A percentile compares a stretch with the other conserved stretches of the same genome.
phyloP scores from a whole-genome alignment of 108 stramenopile species.

The Parmales sp. region DNA sequence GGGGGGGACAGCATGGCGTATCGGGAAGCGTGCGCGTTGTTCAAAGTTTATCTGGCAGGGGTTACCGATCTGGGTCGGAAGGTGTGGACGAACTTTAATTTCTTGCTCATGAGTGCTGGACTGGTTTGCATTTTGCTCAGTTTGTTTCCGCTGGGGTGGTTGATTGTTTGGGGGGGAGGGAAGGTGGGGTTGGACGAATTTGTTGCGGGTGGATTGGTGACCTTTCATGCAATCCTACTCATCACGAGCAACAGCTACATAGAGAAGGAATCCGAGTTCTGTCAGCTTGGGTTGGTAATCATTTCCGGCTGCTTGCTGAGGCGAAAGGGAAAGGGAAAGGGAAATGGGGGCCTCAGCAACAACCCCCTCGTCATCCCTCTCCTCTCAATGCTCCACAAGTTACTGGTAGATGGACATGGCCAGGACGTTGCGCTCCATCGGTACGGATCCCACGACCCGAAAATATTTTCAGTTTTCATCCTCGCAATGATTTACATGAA shows the following conservation, averaged over 20 bases:
- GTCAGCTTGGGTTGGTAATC: too few species aligned
- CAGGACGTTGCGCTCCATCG: neutral
- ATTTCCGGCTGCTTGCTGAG: too few species aligned
- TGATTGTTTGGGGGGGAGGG: too few species aligned
- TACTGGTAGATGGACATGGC: neutral
- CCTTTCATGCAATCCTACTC: neutral
- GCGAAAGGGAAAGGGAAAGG: too few species aligned
- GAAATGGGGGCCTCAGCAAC: neutral
- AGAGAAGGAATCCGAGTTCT: neutral
- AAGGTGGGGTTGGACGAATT: neutral
- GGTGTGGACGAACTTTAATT: neutral
- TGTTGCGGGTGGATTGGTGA: neutral
- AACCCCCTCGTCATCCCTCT: neutral
- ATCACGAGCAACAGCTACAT: neutral
- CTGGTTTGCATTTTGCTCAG: too few species aligned
- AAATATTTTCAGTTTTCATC: too few species aligned
- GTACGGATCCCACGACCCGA: neutral
- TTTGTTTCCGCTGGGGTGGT: too few species aligned
- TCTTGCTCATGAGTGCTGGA: neutral
- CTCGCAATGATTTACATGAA: neutral
- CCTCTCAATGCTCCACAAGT: neutral
- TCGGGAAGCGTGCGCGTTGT: constrained; percentile 52
- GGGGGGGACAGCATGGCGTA: constrained; percentile 43
- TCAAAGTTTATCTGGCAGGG: constrained; percentile 41
- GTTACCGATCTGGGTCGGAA: neutral